Base-by-base conservation (phyloP, 2,329 filamentous ascomycete genomes). In the Fusarium sp. region DNA sequence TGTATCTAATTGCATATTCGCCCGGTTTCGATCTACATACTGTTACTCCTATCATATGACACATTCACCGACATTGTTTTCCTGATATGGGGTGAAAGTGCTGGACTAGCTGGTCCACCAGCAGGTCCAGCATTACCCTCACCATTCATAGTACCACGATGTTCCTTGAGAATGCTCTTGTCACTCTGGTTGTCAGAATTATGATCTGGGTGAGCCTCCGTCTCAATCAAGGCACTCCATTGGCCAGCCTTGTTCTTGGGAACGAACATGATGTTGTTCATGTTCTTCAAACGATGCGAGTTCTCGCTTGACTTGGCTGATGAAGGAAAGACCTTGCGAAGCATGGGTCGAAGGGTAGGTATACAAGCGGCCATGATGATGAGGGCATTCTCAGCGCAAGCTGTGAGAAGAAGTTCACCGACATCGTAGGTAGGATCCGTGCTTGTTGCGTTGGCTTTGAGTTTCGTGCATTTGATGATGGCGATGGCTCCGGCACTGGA, bases 181-280 rank as follows among this genome's bases (percentile, higher is more conserved):
- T 73, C 70, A 15, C 70, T 73, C 38, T 71, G 61, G 12, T 71
- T 73, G 25, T 73, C 70, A 1, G 62, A 68, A 2, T 8, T 51
- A 1, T 60, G 45, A 5, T 73, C 70, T 1, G 58, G 70, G 10
- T 60, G 62, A 1, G 58, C 66, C 27, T 73, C 70, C 0, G 62
- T 73, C 39, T 73, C 62, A 4, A 73, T 37, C 10, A 73, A 46
- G 5, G 70, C 66, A n/a, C 58, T 73, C 70, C 70, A 73, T 41
- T 73, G 70, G 1, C 70, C 70, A 19, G 62, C 66, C 23, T 68
- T 73, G 23, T 73, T 48, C 46, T 73, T 73, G 10, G 70, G 66
- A 15, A 73, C 72, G n/a, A 73, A 73, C 55, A 73, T 68, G 21
- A 70, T 48, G 19, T 70, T 70, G 1, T 73, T 73, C 2, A 73